Base-by-base conservation (phyloP, 306 rosid species). In the Quercus dentata region DNA sequence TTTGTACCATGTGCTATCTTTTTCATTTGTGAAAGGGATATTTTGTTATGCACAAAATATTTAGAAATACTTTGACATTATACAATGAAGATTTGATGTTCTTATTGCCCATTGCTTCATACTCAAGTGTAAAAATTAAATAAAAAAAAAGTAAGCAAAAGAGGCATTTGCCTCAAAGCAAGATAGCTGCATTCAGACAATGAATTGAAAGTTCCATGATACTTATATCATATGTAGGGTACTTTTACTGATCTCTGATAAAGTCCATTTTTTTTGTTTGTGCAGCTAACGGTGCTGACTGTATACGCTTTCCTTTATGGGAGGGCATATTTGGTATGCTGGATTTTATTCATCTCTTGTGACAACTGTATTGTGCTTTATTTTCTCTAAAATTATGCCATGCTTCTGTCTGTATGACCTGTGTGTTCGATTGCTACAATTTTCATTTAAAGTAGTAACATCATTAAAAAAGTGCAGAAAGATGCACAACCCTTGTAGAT, bases 261-360 rank as follows among this genome's bases (percentile, higher is more conserved):
- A 54, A 72, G 73, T 55, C 62, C 49, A 56, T 57, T 44, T 79
- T 30, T 65, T 74, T 69, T 69, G 56, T 33, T 56, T 72, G 64
- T 94, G 92, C 97, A 94, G 99, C 84, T 94, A 86, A 92, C 95
- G 0, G 99, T 94, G 89, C 87, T 92, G 81, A 90, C 94, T 55
- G 97, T 94, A 11, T 94, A 86, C 83, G 31, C 88, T 81, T 94
- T 92, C 81, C 97, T 94, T 49, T 94, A 92, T 76, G 99, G 99
- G 78, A 92, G 84, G 83, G 56, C 86, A 1, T 94, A 94, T 86
- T 72, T 94, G 94, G 97, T 94, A 84, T 81, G 97, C 82, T 83
- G 74, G 73, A 71, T 74, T 78, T 62, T 38, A 17, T 30, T 31
- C 11, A 3, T 62, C 54, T n/a, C n/a, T 56, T 31, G 4, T 27